Percentiles rank a stretch among this genome's conserved stretches.
Evolutionary conservation across 2,329 filamentous ascomycete genomes (phyloP).

Genomic region (Phyllosticta citribraziliensis): DNA sequence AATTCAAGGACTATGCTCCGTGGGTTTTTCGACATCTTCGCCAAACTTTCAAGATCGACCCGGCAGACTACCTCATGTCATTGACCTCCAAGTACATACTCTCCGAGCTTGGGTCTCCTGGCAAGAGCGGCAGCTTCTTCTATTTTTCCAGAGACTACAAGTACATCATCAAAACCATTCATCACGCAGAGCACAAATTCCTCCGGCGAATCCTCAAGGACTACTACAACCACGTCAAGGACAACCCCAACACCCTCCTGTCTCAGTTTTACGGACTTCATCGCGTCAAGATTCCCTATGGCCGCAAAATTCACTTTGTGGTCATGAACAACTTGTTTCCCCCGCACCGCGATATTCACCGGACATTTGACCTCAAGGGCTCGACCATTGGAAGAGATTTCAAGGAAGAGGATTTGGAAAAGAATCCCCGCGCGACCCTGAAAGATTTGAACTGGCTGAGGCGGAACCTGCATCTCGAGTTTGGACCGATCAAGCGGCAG

Average conservation of each 20-base stretch:
- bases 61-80: conserved; percentile 96
- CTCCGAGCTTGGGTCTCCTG: conserved; percentile 90
- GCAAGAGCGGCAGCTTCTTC: conserved; percentile 98
- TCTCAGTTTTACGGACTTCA: conserved; percentile 97
- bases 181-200: conserved; percentile 87
- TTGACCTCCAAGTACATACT: conserved; percentile 97
- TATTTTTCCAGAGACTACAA: conserved; percentile 99
- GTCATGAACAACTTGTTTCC: conserved; percentile 99
- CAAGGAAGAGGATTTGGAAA: conserved; percentile 73
- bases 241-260: conserved; percentile 92
- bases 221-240: conserved; percentile 85
- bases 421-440: conserved; percentile 83
- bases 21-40: conserved; percentile 96
- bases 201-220: conserved; percentile 75
- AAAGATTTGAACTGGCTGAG: conserved; percentile 97
- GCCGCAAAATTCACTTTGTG: conserved; percentile 97
- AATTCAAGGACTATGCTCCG: conserved; percentile 99
- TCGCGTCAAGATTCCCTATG: conserved; percentile 95
- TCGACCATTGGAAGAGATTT: conserved; percentile 92
- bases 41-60: conserved; percentile 79
- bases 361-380: conserved; percentile 93
- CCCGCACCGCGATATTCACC: conserved; percentile 92
- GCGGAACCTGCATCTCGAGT: conserved; percentile 72
- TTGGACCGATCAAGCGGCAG: conserved; percentile 79
- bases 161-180: conserved; percentile 99